These are phyloP conservation scores for Aspergillus eucalypticola DNA, from an alignment of 2,329 filamentous ascomycete genomes.

Conservation along the genomic window DNA sequence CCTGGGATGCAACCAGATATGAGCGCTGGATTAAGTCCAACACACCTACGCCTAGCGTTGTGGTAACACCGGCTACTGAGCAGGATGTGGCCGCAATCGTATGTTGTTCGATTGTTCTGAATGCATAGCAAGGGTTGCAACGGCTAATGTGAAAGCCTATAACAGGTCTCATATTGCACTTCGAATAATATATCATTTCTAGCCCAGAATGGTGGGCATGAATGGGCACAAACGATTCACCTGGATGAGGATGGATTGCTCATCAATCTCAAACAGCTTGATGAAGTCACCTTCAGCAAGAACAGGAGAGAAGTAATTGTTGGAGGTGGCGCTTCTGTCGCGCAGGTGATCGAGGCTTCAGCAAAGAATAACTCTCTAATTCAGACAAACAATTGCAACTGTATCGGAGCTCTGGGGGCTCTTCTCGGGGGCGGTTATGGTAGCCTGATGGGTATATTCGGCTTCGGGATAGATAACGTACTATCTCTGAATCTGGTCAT, in stretches of 20 bases:
- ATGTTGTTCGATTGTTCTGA: neutral
- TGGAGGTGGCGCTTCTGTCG: neutral
- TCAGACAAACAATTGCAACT: conserved; percentile 5
- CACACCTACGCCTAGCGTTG: neutral
- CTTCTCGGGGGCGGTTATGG: conserved; percentile 6
- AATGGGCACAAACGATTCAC: neutral
- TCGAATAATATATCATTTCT: conserved; percentile 10
- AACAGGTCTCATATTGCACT: conserved; percentile 1
- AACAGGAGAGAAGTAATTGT: neutral
- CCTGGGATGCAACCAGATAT: neutral
- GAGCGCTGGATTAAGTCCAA: conserved; percentile 2
- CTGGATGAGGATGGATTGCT: neutral
- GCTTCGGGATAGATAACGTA: conserved; percentile 7
- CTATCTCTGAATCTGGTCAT: conserved; percentile 2
- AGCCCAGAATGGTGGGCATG: conserved; percentile 8
- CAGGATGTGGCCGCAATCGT: conserved; percentile 3
- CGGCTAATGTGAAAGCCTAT: neutral
- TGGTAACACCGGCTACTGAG: conserved; percentile 6
- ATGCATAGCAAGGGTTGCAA: neutral
- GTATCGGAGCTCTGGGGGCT: conserved; percentile 2
- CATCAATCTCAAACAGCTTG: neutral
- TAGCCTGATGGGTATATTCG: neutral
- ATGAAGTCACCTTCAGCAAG: neutral
- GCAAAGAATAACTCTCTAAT: neutral
- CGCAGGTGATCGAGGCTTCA: neutral